Evolutionary conservation across 192 early-diverging fungal species (phyloP).

Genomic region (Bifiguratus adelaidae): DNA sequence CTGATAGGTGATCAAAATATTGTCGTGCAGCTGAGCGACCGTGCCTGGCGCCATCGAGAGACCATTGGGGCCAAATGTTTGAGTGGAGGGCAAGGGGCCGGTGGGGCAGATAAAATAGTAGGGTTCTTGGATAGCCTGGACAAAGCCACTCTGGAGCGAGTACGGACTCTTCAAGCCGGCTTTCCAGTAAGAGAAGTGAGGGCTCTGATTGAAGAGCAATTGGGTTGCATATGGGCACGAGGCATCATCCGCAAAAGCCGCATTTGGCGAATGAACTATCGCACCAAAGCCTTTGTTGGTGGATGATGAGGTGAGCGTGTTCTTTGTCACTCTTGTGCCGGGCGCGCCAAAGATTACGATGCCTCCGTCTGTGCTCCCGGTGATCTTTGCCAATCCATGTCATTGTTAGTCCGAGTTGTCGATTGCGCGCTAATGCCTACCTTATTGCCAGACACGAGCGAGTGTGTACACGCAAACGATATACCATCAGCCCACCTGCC

Average conservation of each 20-base stretch:
- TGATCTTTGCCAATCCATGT: neutral
- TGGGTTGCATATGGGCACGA: neutral
- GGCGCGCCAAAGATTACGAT: neutral
- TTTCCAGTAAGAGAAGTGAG: neutral
- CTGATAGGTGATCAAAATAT: neutral
- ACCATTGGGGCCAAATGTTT: neutral
- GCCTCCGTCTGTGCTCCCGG: neutral
- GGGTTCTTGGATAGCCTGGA: neutral
- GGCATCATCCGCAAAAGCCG: neutral
- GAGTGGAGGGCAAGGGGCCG: neutral
- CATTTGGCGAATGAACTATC: neutral
- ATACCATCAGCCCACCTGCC: neutral
- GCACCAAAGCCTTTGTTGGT: neutral
- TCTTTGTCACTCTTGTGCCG: neutral
- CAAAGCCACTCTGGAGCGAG: neutral
- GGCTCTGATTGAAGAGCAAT: neutral
- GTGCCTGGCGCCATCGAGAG: neutral
- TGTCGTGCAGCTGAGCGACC: neutral
- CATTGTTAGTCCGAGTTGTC: no score
- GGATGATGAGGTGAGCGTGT: neutral
- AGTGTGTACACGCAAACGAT: neutral
- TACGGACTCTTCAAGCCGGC: neutral
- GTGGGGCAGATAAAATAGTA: neutral
- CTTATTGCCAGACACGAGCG: neutral
- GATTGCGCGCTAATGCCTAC: neutral